Conservation (phyloP, 2,329 filamentous ascomycete genomes). For the Cladosporium sp. region DNA sequence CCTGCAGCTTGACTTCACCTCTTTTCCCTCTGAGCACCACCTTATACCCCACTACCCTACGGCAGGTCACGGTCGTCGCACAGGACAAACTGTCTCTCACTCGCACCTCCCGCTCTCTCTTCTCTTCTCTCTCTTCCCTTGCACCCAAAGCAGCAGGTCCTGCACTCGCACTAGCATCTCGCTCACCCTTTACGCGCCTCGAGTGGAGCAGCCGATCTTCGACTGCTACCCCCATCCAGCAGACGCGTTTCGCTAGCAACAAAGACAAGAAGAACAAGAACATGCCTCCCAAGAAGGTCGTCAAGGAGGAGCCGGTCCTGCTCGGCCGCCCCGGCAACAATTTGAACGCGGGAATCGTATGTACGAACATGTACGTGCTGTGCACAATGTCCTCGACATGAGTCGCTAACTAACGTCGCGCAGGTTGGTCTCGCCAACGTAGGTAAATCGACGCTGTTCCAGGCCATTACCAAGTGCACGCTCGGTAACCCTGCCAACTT, state of each 20-base stretch:
- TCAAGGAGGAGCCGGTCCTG: constrained; percentile 91
- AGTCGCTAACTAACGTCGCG: constrained; percentile 40
- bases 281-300: constrained; percentile 90
- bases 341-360: constrained; percentile 95
- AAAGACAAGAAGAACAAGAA: constrained; percentile 35
- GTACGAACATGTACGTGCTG: constrained; percentile 47
- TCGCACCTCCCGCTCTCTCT: constrained; percentile 22
- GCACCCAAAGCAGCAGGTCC: constrained; percentile 30
- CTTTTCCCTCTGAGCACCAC: not conserved
- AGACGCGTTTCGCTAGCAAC: constrained; percentile 48
- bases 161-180: constrained; percentile 23
- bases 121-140: constrained; percentile 19
- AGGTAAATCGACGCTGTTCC: constrained; percentile 98
- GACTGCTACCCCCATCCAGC: constrained; percentile 16
- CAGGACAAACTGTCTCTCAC: constrained; percentile 25
- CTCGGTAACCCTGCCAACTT: constrained; percentile 99
- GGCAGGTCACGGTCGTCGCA: constrained; percentile 29
- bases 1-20: constrained; percentile 1
- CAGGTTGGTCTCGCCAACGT: constrained; percentile 98
- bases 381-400: constrained; percentile 27
- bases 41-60: constrained; percentile 15
- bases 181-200: constrained; percentile 1
- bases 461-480: constrained; percentile 96
- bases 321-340: constrained; percentile 95
- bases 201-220: constrained; percentile 11